Base-by-base conservation (phyloP, 345 rosid genomes). In the Psidium guajava region DNA sequence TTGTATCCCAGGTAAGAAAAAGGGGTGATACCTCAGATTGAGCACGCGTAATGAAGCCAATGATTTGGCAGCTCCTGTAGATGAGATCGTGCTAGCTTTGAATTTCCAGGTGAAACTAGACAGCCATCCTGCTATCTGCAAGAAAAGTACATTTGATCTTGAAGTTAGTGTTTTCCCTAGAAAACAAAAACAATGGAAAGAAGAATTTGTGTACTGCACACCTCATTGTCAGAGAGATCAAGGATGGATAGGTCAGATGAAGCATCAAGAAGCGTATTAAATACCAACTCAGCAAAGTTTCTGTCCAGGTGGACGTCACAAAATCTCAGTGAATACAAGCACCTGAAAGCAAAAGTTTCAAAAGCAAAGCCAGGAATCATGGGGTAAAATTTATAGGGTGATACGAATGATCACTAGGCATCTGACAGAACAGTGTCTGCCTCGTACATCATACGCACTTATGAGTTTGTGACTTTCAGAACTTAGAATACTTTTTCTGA, bases 121-220 rank as follows among this genome's bases (percentile, higher is more conserved):
- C 83, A 96, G 96, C 98, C 98, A 95, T 85, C 99, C 98, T 87
- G 94, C 84, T 87, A 97, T 91, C 98, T 96, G 89, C 73, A 73
- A 44, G 61, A 53, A 77, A 40, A 86, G 47, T 81, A 40, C 21
- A 80, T 92, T 59, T 74, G 83, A 87, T 59, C 44, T 24, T 25
- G 40, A 44, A 50, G 75, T 28, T 69, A 36, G 80, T 18, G 40
- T 69, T 69, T 69, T 69, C 25, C 80, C 11, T 16, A 11, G 32
- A 36, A 18, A 69, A 69, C 24, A 18, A 69, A 69, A 42, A 69
- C 6, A 0, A 69, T 36, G 47, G 25, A 36, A 69, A 69, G 47
- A 32, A 69, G 40, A 3, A 36, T 6, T 59, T 25, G 53, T 40
- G 5, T 6, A 85, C 85, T 83, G 86, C 95, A 83, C 88, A 95